Conservation (phyloP, 139 green algal genomes). For the Chlamydomonas schloesseri region DNA sequence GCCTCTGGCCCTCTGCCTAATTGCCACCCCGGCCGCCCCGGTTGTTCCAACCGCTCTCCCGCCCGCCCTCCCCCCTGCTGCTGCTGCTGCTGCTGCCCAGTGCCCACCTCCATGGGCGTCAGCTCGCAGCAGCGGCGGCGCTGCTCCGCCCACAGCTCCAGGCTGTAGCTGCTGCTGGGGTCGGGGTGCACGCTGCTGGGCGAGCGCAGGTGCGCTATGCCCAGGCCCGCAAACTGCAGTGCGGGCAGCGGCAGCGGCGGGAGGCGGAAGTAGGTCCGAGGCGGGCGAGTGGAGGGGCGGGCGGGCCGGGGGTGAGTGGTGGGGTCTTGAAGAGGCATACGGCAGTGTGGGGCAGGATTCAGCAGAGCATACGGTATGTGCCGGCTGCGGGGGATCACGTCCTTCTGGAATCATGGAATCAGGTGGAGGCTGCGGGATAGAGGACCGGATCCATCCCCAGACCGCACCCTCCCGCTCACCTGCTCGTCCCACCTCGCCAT, state of each 20-base stretch:
- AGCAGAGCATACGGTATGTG: neutral
- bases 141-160: neutral
- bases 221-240: neutral
- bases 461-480: neutral
- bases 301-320: no score
- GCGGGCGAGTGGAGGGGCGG: no score
- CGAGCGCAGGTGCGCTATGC: neutral
- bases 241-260: neutral
- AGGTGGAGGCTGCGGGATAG: no score
- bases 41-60: no score
- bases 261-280: no score
- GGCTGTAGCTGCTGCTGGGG: neutral
- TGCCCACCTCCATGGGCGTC: neutral
- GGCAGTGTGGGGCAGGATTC: neutral
- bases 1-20: no score
- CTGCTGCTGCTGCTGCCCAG: neutral
- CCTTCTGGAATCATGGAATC: no score
- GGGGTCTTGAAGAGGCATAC: neutral
- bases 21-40: no score
- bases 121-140: constrained; percentile 3
- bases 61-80: no score
- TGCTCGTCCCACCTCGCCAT: constrained; percentile 7
- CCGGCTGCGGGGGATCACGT: no score
- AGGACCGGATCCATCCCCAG: no score
- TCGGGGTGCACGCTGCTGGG: neutral